A percentile compares a stretch with the other conserved stretches of the same genome.
Conservation (phyloP, 2,329 filamentous ascomycete genomes). For the Neurospora sp. region DNA sequence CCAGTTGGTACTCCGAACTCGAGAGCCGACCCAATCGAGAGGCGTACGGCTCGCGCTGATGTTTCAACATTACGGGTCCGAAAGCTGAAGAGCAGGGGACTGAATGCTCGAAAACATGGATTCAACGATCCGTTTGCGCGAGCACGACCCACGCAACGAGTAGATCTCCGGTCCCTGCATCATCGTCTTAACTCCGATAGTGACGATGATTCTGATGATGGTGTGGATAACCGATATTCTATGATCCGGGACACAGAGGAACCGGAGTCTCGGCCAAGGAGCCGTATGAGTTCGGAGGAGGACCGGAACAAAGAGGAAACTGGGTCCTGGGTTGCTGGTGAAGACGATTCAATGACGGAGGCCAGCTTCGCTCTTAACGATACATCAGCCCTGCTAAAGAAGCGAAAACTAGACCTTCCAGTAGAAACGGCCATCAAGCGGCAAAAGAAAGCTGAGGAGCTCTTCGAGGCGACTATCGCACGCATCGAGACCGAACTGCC, state of each 20-base stretch:
- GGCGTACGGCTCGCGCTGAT: constrained; percentile 45
- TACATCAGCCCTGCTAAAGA: constrained; percentile 39
- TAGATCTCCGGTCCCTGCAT: constrained; percentile 69
- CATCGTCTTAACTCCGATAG: constrained; percentile 67
- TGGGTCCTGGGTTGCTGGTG: constrained; percentile 35
- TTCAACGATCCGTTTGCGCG: constrained; percentile 60
- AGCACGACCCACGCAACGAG: constrained; percentile 46
- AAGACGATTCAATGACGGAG: constrained; percentile 62
- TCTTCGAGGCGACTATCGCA: constrained; percentile 56
- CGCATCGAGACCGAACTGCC: constrained; percentile 41
- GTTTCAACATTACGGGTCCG: constrained; percentile 62
- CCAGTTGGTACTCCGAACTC: constrained; percentile 57
- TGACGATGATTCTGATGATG: constrained; percentile 84
- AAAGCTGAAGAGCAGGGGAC: constrained; percentile 50
- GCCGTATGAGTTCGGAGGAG: constrained; percentile 58
- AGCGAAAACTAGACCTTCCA: constrained; percentile 65
- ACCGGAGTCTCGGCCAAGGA: constrained; percentile 70
- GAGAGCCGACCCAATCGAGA: constrained; percentile 50
- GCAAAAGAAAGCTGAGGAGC: constrained; percentile 67
- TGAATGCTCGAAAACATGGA: constrained; percentile 48
- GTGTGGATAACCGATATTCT: constrained; percentile 49
- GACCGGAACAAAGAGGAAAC: constrained; percentile 42
- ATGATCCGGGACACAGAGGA: constrained; percentile 72
- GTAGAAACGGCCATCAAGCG: constrained; percentile 65
- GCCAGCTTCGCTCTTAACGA: constrained; percentile 59